Conservation (phyloP, 2,329 filamentous ascomycete genomes). For the Furcasterigmium sp. region DNA sequence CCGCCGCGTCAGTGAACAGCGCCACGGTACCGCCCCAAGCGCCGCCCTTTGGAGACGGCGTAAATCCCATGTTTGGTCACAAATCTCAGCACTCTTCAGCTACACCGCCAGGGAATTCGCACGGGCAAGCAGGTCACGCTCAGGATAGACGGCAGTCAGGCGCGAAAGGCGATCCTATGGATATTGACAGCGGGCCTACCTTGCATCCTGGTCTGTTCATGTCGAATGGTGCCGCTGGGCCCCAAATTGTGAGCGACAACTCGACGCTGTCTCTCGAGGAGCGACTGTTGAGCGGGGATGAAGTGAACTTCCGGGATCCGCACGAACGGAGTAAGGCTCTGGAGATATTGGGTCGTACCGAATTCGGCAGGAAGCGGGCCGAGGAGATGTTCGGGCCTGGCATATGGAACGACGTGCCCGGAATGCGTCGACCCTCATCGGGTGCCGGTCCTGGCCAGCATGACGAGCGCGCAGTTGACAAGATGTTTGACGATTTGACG, state of each 20-base stretch:
- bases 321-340: conserved; percentile 44
- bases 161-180: conserved; percentile 29
- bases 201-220: conserved; percentile 39
- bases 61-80: conserved; percentile 4
- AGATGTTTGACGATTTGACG: conserved; percentile 52
- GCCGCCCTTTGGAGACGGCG: conserved; percentile 6
- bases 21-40: conserved; percentile 7
- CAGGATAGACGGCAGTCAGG: conserved; percentile 6
- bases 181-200: conserved; percentile 26
- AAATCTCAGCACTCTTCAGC: conserved; percentile 12
- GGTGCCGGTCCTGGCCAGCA: conserved; percentile 2
- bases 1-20: conserved; percentile 6
- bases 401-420: conserved; percentile 33
- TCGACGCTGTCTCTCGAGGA: conserved; percentile 42
- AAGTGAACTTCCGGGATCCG: conserved; percentile 37
- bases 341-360: conserved; percentile 46
- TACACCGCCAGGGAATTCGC: conserved; percentile 6
- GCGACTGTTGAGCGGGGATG: conserved; percentile 42
- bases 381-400: conserved; percentile 46
- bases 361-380: conserved; percentile 42
- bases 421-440: conserved; percentile 5
- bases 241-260: conserved; percentile 34
- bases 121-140: not conserved
- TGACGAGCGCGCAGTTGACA: conserved; percentile 40
- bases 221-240: conserved; percentile 29